Evolutionary conservation across 306 rosid genomes (phyloP).

Genomic region (Dalbergia cultrata): DNA sequence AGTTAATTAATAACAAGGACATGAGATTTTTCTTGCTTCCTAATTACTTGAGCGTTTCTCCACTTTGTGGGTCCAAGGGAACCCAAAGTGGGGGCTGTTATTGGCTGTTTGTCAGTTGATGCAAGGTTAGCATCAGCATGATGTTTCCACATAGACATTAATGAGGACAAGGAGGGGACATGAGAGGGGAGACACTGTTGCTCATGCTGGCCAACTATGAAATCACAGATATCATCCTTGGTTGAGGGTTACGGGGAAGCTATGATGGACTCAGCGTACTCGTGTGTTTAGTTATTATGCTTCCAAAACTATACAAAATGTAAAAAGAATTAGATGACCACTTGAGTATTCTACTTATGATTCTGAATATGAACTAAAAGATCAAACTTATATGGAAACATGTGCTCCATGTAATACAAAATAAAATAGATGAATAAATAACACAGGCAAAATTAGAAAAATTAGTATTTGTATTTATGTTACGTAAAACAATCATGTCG

Average conservation of each 20-base stretch:
- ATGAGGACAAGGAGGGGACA: constrained; percentile 42
- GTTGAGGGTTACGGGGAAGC: constrained; percentile 57
- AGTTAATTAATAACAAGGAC: too few relatives aligned
- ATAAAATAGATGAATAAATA: not conserved
- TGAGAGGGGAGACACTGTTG: constrained; percentile 35
- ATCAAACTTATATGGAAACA: not conserved
- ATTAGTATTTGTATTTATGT: too few relatives aligned
- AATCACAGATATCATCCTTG: constrained; percentile 51
- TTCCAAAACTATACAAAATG: not conserved
- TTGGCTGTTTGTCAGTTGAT: constrained; percentile 32
- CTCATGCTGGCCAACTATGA: constrained; percentile 62
- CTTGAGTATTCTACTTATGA: not conserved
- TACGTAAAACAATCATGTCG: too few relatives aligned
- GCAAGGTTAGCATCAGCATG: constrained; percentile 66
- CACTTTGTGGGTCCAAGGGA: too few relatives aligned
- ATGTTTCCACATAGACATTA: constrained; percentile 41
- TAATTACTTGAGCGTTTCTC: too few relatives aligned
- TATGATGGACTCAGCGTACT: constrained; percentile 45
- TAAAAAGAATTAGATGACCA: not conserved
- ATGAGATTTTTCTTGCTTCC: not conserved
- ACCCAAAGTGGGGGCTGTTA: not conserved
- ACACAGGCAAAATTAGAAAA: too few relatives aligned
- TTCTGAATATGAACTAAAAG: not conserved
- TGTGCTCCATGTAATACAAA: not conserved
- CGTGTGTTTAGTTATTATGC: constrained; percentile 19